phyloP scores from a whole-genome alignment of 495 filamentous ascomycete species.

The Neurospora sp. region DNA sequence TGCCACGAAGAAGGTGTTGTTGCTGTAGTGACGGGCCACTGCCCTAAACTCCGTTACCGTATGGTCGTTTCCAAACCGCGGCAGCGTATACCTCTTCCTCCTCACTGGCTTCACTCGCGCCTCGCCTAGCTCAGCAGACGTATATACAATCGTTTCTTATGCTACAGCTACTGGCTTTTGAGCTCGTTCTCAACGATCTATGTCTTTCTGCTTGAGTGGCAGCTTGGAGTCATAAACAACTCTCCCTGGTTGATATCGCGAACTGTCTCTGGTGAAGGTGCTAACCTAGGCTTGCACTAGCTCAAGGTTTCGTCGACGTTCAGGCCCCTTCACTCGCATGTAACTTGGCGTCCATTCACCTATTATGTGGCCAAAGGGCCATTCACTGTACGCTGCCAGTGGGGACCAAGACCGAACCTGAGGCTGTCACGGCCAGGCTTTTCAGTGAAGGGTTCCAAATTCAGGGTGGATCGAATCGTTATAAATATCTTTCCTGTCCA shows the following conservation, averaged over 20 bases:
- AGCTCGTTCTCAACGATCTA: background rate
- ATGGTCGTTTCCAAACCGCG: background rate
- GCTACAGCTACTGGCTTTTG: background rate
- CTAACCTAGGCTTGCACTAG: background rate
- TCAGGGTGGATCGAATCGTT: background rate
- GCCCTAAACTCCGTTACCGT: background rate
- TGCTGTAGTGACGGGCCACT: background rate
- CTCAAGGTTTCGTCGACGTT: background rate
- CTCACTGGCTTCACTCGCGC: background rate
- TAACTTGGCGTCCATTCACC: background rate
- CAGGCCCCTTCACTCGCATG: background rate
- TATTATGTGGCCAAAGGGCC: background rate
- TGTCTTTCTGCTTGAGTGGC: background rate
- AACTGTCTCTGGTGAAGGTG: background rate
- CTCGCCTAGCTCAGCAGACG: background rate
- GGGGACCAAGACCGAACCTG: background rate
- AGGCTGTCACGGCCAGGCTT: background rate
- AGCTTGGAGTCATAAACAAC: background rate
- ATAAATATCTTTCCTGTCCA: background rate
- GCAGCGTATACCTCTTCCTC: background rate
- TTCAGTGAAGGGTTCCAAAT: background rate
- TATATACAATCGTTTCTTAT: background rate
- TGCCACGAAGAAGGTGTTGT: background rate
- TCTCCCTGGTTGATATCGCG: background rate
- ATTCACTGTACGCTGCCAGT: background rate